These are phyloP conservation scores for Saccharomyces pastorianus DNA, from an alignment of 1,139 yeast species.

Conservation along the genomic window DNA sequence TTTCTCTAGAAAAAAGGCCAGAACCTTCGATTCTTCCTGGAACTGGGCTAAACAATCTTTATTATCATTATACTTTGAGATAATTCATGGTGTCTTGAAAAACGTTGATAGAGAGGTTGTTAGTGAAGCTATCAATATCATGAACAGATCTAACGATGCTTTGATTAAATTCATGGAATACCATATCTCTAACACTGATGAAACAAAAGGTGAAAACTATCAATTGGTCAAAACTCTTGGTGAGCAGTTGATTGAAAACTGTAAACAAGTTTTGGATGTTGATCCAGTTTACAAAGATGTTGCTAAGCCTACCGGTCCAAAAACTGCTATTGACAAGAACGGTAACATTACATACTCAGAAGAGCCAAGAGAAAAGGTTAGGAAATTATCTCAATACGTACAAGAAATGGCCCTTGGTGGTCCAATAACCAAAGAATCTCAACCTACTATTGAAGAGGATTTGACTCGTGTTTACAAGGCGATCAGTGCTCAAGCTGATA, in stretches of 20 bases:
- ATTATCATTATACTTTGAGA: slow-evolving; percentile 86
- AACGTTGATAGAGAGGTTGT: slow-evolving; percentile 94
- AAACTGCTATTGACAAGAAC: slow-evolving; percentile 77
- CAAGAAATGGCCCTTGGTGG: slow-evolving; percentile 97
- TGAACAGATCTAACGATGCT: slow-evolving; percentile 95
- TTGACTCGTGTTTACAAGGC: slow-evolving; percentile 78
- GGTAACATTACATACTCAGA: slow-evolving; percentile 83
- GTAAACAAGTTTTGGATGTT: slow-evolving; percentile 72
- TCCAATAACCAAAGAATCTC: slow-evolving; percentile 54
- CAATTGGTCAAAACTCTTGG: slow-evolving; percentile 85
- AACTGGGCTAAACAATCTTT: slow-evolving; percentile 99
- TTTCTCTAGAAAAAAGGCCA: slow-evolving; percentile 85
- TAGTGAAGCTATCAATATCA: slow-evolving; percentile 89
- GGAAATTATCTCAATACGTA: slow-evolving; percentile 93
- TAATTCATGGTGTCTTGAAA: slow-evolving; percentile 80
- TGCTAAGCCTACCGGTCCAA: slow-evolving; percentile 88
- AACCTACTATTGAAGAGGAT: slow-evolving; percentile 75
- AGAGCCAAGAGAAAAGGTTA: slow-evolving; percentile 78
- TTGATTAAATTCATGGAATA: slow-evolving; percentile 95
- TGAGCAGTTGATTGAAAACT: slow-evolving; percentile 88
- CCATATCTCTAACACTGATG: slow-evolving; percentile 89
- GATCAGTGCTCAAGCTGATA: slow-evolving; percentile 53
- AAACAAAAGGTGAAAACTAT: slow-evolving; percentile 79
- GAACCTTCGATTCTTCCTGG: slow-evolving; percentile 97
- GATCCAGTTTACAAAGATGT: slow-evolving; percentile 95